Evolutionary conservation across 2,329 filamentous ascomycete genomes (phyloP), one percentile per base, ranked within the genome.

Genomic region (Trichoderma koningiopsis): DNA sequence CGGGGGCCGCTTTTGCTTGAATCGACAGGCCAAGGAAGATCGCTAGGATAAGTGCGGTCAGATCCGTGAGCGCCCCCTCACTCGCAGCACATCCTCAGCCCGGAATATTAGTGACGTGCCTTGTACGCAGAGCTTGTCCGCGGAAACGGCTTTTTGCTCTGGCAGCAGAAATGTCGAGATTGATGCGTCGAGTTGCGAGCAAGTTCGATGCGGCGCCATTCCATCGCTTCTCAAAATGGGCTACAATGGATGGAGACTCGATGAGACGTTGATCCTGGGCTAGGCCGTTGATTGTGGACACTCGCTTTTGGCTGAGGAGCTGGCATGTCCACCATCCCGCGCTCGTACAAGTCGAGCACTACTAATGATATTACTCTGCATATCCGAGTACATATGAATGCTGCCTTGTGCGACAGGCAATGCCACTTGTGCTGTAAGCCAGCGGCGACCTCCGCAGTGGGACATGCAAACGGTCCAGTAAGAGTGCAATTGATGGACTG

Each of bases 381-480:
- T 43, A 59, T 33, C 40, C 40, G n/a, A 43, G 40, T 19, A 37
- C 40, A 59, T n/a, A 40, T 27, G 35, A 58, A 58, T 58, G 63
- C 29, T 66, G 63, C 40, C 57, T 57, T 66, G 53, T 58, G 63
- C 57, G 22, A 58, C 63, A 49, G n/a, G 40, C 58, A 52, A 58
- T 67, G 47, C 57, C 16, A 37, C 55, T 58, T 40, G 64, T 43
- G 40, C 40, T 43, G 40, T 67, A 58, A 67, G 64, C 64, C 64
- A 43, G 57, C 57, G 40, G 57, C 57, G n/a, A 40, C 66, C 66
- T 68, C 66, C 66, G 47, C 66, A 64, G 67, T 64, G 67, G 67
- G 52, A 64, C 61, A 24, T 31, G 19, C 40, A 37, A 57, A 47
- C 37, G 40, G 40, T 60, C 67, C 67, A 69, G 58, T 58, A 22